These are phyloP conservation scores for Candida arabinofermentans DNA, from an alignment of 805 yeast species.

Conservation along the genomic window DNA sequence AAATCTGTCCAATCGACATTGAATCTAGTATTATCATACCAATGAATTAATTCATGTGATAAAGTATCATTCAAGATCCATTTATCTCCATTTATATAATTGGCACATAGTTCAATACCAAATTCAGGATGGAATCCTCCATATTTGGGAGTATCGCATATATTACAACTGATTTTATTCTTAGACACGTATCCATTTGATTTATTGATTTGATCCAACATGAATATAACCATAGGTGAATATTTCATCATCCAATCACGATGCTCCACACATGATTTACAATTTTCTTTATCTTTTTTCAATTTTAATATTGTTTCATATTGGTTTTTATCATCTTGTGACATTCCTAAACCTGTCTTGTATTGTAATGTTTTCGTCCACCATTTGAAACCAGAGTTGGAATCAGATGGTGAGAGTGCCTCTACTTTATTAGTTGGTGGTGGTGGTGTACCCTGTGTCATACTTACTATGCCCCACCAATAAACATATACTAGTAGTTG, in stretches of 20 bases:
- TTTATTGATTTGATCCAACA: constrained; percentile 78
- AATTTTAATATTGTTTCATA: constrained; percentile 49
- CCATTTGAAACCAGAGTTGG: constrained; percentile 54
- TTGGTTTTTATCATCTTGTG: constrained; percentile 44
- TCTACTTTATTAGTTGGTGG: background rate
- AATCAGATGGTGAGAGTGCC: constrained; percentile 31
- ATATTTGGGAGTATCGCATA: constrained; percentile 76
- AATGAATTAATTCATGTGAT: constrained; percentile 91
- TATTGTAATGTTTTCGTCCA: constrained; percentile 73
- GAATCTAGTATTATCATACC: constrained; percentile 86
- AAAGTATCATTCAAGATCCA: constrained; percentile 87
- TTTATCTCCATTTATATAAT: constrained; percentile 58
- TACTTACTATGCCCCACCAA: background rate
- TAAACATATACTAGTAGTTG: no score
- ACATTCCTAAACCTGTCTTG: constrained; percentile 63
- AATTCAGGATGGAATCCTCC: constrained; percentile 93
- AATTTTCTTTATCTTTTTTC: constrained; percentile 34
- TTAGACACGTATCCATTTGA: constrained; percentile 47
- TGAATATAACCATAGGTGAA: constrained; percentile 82
- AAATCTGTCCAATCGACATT: constrained; percentile 80
- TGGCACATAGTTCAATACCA: constrained; percentile 86
- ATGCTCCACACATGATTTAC: constrained; percentile 67
- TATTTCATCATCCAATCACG: constrained; percentile 75
- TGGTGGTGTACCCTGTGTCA: constrained; percentile 6
- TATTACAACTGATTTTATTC: constrained; percentile 66